Evolutionary conservation across 306 rosid genomes (phyloP).

Genomic region (Delonix regia): DNA sequence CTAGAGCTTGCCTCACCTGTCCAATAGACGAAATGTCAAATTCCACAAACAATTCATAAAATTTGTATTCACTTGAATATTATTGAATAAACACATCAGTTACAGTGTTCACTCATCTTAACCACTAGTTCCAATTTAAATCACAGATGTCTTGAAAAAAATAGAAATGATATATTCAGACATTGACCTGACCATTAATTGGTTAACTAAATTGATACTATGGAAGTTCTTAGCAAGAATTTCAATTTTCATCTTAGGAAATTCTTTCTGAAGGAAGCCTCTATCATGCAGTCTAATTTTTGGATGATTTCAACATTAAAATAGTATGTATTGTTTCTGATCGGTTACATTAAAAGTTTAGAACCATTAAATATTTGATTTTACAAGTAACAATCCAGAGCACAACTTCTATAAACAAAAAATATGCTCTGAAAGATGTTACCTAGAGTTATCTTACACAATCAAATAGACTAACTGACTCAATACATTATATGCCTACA

Average conservation of each 20-base stretch:
- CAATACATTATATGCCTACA: background rate
- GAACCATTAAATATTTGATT: constrained; percentile 9
- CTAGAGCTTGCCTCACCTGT: constrained; percentile 96
- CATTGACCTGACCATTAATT: constrained; percentile 16
- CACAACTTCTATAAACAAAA: background rate
- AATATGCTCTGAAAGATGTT: constrained; percentile 13
- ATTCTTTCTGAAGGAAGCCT: background rate
- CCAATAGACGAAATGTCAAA: constrained; percentile 39
- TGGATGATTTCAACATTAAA: constrained; percentile 10
- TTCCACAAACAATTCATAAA: constrained; percentile 28
- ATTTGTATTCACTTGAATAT: constrained; percentile 10
- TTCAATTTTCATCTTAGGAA: constrained; percentile 8
- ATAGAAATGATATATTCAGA: background rate
- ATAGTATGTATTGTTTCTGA: background rate
- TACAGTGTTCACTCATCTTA: constrained; percentile 13
- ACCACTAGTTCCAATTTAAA: constrained; percentile 18
- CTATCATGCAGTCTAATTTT: background rate
- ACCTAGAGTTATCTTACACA: constrained; percentile 17
- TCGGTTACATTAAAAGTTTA: constrained; percentile 3
- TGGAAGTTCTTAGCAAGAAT: background rate
- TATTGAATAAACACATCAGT: background rate
- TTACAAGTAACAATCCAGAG: constrained; percentile 25
- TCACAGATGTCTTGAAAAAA: background rate
- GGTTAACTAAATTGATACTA: constrained; percentile 21
- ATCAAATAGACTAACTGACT: constrained; percentile 9